Evolutionary conservation across 2,329 filamentous ascomycete genomes (phyloP), one percentile per base, ranked within the genome.

Genomic region (Pseudogymnoascus pannorum): DNA sequence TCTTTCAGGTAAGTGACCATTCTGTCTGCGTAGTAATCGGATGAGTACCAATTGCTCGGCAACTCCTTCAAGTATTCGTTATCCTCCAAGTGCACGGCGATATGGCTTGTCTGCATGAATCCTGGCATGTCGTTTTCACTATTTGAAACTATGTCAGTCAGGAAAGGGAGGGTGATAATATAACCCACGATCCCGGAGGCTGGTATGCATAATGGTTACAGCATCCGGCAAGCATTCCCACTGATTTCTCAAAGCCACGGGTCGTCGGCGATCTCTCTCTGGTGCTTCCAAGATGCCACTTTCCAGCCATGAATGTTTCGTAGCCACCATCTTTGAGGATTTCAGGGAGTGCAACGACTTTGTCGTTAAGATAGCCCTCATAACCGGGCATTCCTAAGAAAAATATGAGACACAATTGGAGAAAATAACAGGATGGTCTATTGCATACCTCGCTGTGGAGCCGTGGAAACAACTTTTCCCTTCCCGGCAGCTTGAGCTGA

Each of bases 361-460:
- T 72, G 62, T 79, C 76, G 59, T 83, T 83, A 51, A 83, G 71
- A 66, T 82, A 83, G 0, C 80, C 81, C 67, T 83, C 80, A 60
- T 83, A 82, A 0, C 80, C 81, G 0, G 80, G 80, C 75, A 79
- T 78, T 9, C 79, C 84, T 35, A 81, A 75, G 67, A 12, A 31
- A 11, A 18, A 18, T 31, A 31, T 54, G 24, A 54, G 44, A 85
- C 81, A 0, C 79, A 68, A 70, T 65, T 70, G 69, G 69, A 5
- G 9, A 11, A 36, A 24, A 22, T 7, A 40, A 16, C 12, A 7
- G 3, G 14, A 40, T 14, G 22, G 20, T 8, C 8, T 14, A 31
- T 42, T 18, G 18, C 57, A 16, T 5, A 54, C 58, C 61, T 48
- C 57, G 24, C n/a, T 44, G 24, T 33, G 60, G 18, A 18, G 44